Base-by-base conservation (phyloP, 2,329 filamentous ascomycete species). In the Ceratocystis destructans region DNA sequence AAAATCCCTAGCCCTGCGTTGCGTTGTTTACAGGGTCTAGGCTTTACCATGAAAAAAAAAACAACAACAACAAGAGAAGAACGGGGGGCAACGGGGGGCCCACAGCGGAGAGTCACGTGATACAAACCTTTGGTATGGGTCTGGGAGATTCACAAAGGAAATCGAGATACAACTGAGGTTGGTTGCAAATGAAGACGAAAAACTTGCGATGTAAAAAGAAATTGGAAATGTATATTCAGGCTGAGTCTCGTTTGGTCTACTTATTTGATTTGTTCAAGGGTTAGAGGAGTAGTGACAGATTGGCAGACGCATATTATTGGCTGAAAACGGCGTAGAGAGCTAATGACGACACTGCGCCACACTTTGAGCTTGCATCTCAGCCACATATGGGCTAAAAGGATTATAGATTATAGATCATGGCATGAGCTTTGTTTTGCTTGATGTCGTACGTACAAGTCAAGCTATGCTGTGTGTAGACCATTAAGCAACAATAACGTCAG, bases 291-390 rank as follows among this genome's bases (percentile, higher is more conserved):
- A 37, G 33, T 37, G 33, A 10, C 33, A 37, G 33, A 37, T 37
- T 37, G 8, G 33, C 12, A 10, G 10, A 10, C 33, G 33, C 7
- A 33, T 48, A 1, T 50, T 50, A 4, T 5, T 15, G 22, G 22
- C 17, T 22, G 46, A 50, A 50, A 22, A n/a, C 22, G 17, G 46
- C 3, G n/a, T 3, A 1, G 8, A 7, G 5, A 50, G 7, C 2
- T 15, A 15, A 57, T 57, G 53, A 57, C 53, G 53, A 31, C 53
- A 57, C 53, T 28, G 53, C 22, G 53, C 53, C 53, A 57, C 53
- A 57, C 22, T 17, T 57, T 33, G 22, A 17, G 53, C 53, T 28
- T 10, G 12, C 15, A 4, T 12, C 17, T 57, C 53, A 55, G 50
- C 53, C 53, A 57, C 53, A 57, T 2, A 31, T 28, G 4, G 15